A percentile compares a stretch with the other conserved stretches of the same genome.
Evolutionary conservation across 2,329 filamentous ascomycete species (phyloP).

Genomic region (Pseudogymnoascus sp.): DNA sequence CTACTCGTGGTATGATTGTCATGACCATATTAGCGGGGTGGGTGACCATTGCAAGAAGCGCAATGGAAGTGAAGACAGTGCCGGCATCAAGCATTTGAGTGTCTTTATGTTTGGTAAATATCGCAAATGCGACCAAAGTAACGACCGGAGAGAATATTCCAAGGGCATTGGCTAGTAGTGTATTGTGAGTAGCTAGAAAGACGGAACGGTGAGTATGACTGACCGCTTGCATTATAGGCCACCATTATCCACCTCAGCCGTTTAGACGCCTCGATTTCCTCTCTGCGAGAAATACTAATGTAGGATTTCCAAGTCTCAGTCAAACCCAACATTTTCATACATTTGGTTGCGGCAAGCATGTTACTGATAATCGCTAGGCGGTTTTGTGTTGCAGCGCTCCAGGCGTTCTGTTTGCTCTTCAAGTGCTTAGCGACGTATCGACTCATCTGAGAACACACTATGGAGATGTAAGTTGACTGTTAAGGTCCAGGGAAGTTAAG

Average conservation of each 20-base stretch:
- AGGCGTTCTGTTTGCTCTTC: constrained; percentile 31
- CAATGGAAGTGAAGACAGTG: not conserved
- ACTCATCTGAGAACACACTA: constrained; percentile 37
- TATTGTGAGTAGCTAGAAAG: constrained; percentile 1
- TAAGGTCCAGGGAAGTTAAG: not conserved
- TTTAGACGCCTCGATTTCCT: constrained; percentile 30
- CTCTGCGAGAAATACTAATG: constrained; percentile 25
- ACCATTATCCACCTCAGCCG: constrained; percentile 35
- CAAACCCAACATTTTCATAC: constrained; percentile 36
- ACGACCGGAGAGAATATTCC: constrained; percentile 36
- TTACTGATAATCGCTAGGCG: constrained; percentile 32
- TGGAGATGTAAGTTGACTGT: not conserved
- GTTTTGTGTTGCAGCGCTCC: constrained; percentile 36
- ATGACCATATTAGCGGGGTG: constrained; percentile 9
- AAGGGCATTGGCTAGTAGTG: constrained; percentile 33
- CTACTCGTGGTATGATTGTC: not conserved
- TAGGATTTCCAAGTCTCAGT: constrained; percentile 19
- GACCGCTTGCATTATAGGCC: constrained; percentile 35
- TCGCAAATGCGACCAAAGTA: constrained; percentile 32
- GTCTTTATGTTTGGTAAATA: constrained; percentile 20
- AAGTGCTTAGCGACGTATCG: constrained; percentile 34
- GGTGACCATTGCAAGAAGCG: not conserved
- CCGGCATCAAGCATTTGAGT: not conserved
- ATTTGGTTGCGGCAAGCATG: constrained; percentile 33
- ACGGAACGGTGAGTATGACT: constrained; percentile 13